Conservation (phyloP, 2,329 filamentous ascomycete species). For the Pyricularia sp. region DNA sequence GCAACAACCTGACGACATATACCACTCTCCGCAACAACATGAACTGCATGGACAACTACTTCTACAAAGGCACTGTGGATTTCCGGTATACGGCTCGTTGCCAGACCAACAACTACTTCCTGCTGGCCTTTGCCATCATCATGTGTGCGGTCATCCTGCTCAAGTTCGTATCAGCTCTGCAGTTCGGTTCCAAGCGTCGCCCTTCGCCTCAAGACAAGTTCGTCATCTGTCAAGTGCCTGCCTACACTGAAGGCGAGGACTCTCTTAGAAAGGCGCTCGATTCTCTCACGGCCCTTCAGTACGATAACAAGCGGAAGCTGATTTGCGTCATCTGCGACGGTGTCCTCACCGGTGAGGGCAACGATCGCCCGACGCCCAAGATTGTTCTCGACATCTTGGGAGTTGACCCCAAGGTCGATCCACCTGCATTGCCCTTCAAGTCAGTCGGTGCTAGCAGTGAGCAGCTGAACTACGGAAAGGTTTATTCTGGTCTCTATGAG, state of each 20-base stretch:
- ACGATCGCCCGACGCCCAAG: constrained; percentile 93
- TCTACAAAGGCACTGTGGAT: constrained; percentile 75
- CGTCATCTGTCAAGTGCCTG: constrained; percentile 95
- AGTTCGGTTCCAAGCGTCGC: constrained; percentile 84
- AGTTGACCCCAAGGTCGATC: constrained; percentile 93
- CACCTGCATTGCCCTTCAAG: constrained; percentile 87
- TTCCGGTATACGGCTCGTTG: constrained; percentile 72
- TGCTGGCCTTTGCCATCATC: constrained; percentile 79
- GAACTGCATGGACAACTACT: constrained; percentile 74
- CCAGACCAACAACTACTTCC: constrained; percentile 82
- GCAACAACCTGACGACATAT: constrained; percentile 45
- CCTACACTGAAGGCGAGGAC: constrained; percentile 97
- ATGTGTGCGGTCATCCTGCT: constrained; percentile 69
- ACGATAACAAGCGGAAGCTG: constrained; percentile 97
- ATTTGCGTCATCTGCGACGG: constrained; percentile 96
- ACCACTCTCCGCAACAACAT: constrained; percentile 53
- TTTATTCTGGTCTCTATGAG: constrained; percentile 96
- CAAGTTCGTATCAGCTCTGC: constrained; percentile 89
- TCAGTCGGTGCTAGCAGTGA: constrained; percentile 82
- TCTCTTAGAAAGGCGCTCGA: constrained; percentile 87
- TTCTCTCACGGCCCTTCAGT: constrained; percentile 86
- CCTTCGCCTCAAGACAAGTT: constrained; percentile 95
- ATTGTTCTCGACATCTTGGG: constrained; percentile 96
- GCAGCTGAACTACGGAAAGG: constrained; percentile 96
- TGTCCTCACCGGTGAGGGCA: constrained; percentile 91